Conservation (phyloP, 2,329 filamentous ascomycete genomes). For the Fusarium hostae region DNA sequence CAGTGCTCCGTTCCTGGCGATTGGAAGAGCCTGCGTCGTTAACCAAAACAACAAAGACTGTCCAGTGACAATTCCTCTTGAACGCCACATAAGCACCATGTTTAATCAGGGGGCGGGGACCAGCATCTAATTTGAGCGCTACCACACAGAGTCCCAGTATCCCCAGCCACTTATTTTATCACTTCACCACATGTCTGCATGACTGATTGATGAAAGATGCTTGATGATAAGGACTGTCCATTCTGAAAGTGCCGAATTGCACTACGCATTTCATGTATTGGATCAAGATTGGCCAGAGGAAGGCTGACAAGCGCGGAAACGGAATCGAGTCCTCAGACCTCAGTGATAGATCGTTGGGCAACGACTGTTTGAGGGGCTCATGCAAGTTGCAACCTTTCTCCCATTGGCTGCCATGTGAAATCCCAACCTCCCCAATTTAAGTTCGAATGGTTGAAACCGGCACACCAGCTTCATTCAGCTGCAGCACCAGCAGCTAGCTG, state of each 20-base stretch:
- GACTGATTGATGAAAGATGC: conserved; percentile 1
- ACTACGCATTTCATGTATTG: conserved; percentile 20
- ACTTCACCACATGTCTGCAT: background rate
- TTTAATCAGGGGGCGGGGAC: conserved; percentile 35
- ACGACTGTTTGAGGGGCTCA: conserved; percentile 19
- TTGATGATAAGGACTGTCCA: background rate
- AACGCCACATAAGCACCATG: conserved; percentile 39
- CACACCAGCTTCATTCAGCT: conserved; percentile 34
- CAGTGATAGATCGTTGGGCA: background rate
- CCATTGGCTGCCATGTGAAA: conserved; percentile 40
- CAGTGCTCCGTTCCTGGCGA: conserved; percentile 31
- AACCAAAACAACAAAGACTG: conserved; percentile 20
- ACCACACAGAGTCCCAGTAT: conserved; percentile 27
- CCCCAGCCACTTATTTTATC: conserved; percentile 25
- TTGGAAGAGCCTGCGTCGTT: conserved; percentile 25
- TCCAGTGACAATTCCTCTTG: conserved; percentile 27
- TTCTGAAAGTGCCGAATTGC: conserved; percentile 6
- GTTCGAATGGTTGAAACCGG: conserved; percentile 16
- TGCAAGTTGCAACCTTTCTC: conserved; percentile 4
- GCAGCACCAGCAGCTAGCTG: conserved; percentile 34
- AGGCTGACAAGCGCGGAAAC: conserved; percentile 10
- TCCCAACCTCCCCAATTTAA: conserved; percentile 41
- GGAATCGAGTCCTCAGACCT: background rate
- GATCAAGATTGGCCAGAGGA: background rate
- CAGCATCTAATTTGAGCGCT: conserved; percentile 19